Percentiles rank a stretch among this genome's conserved stretches.
These are phyloP conservation scores for Gracilaria domingensis DNA, from an alignment of 23 red algal genomes.

Conservation along the genomic window DNA sequence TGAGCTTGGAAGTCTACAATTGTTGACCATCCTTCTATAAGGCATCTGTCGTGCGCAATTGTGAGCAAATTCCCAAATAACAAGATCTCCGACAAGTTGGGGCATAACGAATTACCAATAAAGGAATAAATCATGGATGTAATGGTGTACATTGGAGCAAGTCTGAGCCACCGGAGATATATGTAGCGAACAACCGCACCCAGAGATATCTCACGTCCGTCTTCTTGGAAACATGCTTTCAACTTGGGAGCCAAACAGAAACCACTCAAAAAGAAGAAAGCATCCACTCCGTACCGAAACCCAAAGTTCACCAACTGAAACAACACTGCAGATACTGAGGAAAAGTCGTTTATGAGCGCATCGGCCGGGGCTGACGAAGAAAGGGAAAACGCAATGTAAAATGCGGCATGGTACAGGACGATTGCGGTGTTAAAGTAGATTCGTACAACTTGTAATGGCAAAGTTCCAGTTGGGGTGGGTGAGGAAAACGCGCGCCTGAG, in stretches of 20 bases:
- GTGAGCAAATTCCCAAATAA: neutral
- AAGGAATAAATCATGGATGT: too few relatives aligned
- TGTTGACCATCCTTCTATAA: neutral
- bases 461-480: too few relatives aligned
- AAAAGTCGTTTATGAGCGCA: slow-evolving; percentile 16
- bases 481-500: too few relatives aligned
- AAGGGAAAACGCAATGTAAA: neutral
- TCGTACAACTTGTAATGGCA: too few relatives aligned
- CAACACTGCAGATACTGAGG: neutral
- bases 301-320: slow-evolving; percentile 6
- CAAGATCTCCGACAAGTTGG: neutral
- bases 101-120: too few relatives aligned
- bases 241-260: neutral
- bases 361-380: slow-evolving; percentile 3
- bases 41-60: slow-evolving; percentile 11
- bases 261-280: neutral
- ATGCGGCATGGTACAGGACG: neutral
- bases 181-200: too few relatives aligned
- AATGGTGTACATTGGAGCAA: too few relatives aligned
- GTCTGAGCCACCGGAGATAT: too few relatives aligned
- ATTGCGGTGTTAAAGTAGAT: neutral
- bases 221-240: neutral
- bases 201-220: neutral
- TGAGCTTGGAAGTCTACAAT: neutral
- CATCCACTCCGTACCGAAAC: slow-evolving; percentile 12